Evolutionary conservation across 805 yeast species (phyloP), one percentile per base, ranked within the genome.

Genomic region (Metschnikowia lochheadii): DNA sequence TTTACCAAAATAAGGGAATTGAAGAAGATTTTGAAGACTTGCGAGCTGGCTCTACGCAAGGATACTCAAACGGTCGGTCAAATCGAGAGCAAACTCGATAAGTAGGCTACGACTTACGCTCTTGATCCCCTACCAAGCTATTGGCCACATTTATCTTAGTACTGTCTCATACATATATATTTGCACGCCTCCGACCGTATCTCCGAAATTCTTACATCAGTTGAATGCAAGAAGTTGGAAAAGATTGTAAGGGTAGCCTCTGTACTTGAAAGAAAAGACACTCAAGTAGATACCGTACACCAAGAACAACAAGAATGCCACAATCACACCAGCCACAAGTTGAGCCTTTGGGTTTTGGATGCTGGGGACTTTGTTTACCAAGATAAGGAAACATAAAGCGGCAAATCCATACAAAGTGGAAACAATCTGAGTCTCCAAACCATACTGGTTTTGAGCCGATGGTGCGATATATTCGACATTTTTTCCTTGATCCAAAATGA

Each of bases 381-480:
- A 73, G 1, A 79, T 68, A 40, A 90, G 76, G 17, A 84, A 68
- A 41, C 81, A 61, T 49, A 86, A 70, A 11, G 90, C 80, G 58
- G 90, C 71, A 6, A 79, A 57, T 1, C 89, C 95, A 65, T 89
- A 90, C 6, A 87, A 53, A 21, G 87, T 77, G 2, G 89, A 83
- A 37, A 94, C 69, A 47, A 90, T 78, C 71, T 94, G 97, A 7
- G 97, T 89, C 73, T 94, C 99, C 41, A 86, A 82, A 6, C 89
- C 97, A 46, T 80, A 78, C 68, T 94, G 99, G 46, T 71, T 73
- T 62, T 85, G 60, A 4, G 57, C 36, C 14, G 49, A 35, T 10
- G 54, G 46, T 1, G 51, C 48, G 33, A 56, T 48, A 29, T 56
- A 50, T 51, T 56, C 59, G 10, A 49, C 48, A n/a, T 23, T 23